Evolutionary conservation across 257 asterid genomes (phyloP).

Genomic region (Nicotiana tabacum): DNA sequence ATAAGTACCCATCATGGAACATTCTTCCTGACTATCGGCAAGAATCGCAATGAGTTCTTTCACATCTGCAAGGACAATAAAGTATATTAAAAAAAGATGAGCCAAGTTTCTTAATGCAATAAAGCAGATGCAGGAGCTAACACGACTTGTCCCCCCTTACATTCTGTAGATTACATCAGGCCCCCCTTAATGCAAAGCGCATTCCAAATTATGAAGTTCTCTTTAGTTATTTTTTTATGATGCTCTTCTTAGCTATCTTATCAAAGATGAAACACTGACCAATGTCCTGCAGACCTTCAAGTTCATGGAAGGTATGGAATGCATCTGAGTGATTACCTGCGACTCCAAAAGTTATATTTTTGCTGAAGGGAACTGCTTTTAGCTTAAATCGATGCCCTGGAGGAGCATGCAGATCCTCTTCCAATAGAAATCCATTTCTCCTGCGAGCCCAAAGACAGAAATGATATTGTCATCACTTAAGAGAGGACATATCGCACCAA

Average conservation of each 20-base stretch:
- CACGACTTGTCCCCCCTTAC: neutral
- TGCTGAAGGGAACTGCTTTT: conserved; percentile 96
- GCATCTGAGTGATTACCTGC: conserved; percentile 42
- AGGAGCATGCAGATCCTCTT: conserved; percentile 80
- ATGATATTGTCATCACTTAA: neutral
- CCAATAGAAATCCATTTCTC: conserved; percentile 83
- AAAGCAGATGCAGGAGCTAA: neutral
- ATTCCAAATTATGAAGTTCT: neutral
- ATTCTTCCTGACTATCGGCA: conserved; percentile 76
- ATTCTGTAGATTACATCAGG: neutral
- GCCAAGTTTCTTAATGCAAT: neutral
- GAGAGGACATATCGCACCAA: neutral
- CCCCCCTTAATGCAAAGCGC: neutral
- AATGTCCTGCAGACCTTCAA: neutral
- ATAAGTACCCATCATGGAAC: conserved; percentile 69
- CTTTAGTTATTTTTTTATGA: neutral
- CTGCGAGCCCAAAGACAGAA: conserved; percentile 34
- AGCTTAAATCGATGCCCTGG: conserved; percentile 74
- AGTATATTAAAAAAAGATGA: neutral
- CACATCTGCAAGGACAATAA: conserved; percentile 43
- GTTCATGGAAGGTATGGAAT: neutral
- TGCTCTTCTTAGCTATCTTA: neutral
- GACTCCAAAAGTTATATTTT: conserved; percentile 76
- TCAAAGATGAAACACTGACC: neutral
- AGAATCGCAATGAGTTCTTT: conserved; percentile 79